phyloP scores from a whole-genome alignment of 495 filamentous ascomycete genomes.

The Trichodelitschia bisporula region DNA sequence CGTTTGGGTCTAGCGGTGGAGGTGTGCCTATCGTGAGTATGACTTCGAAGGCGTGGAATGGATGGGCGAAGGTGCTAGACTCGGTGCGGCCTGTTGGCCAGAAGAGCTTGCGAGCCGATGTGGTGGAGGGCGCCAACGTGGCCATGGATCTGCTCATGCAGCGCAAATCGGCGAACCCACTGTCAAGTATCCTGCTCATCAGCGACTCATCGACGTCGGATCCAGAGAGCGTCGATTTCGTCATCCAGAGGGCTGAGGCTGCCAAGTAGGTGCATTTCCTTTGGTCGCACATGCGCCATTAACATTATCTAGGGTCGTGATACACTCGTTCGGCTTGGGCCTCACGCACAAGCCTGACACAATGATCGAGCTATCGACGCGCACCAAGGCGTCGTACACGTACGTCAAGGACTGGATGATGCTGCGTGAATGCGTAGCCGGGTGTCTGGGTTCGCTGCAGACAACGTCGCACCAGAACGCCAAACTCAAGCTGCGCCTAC shows the following conservation, averaged over 20 bases:
- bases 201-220: constrained; percentile 98
- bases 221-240: constrained; percentile 90
- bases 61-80: constrained; percentile 69
- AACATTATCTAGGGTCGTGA: constrained; percentile 50
- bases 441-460: constrained; percentile 83
- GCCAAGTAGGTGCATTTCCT: constrained; percentile 47
- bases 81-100: constrained; percentile 87
- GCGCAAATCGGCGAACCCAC: constrained; percentile 83
- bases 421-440: constrained; percentile 89
- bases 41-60: constrained; percentile 81
- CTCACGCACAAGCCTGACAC: constrained; percentile 97
- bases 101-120: constrained; percentile 88
- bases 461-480: constrained; percentile 97
- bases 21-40: constrained; percentile 93
- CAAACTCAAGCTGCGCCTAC: constrained; percentile 81
- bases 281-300: no score
- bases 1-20: constrained; percentile 85
- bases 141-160: constrained; percentile 99
- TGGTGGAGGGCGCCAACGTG: constrained; percentile 93
- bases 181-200: constrained; percentile 90
- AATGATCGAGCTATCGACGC: constrained; percentile 88
- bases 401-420: constrained; percentile 99
- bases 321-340: constrained; percentile 90
- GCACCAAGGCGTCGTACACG: constrained; percentile 90
- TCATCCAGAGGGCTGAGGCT: constrained; percentile 90